Base-by-base conservation (phyloP, 2,329 filamentous ascomycete species). In the Pseudovirgaria hyperparasitica region DNA sequence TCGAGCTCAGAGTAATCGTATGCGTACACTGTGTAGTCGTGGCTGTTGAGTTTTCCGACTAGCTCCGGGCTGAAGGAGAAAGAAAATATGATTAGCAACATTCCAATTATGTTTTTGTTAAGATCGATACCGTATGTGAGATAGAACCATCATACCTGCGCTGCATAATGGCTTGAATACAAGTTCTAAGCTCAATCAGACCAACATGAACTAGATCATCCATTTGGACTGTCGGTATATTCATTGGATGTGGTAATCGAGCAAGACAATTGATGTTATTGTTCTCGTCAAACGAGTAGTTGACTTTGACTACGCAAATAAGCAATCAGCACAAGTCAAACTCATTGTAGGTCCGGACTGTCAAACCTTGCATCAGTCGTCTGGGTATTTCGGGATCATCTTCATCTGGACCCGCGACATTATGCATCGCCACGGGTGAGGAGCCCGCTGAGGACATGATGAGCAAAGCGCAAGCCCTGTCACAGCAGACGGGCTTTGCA, bases 1-100 rank as follows among this genome's bases (percentile, higher is more conserved):
- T 94, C 86, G 37, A 82, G 81, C 57, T 98, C 90, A 9, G 90
- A 94, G 54, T 87, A 96, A 54, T 98, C 90, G 60, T 84, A 82
- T 16, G 87, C 85, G 56, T 98, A 98, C 30, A 98, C 76, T n/a
- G 85, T 90, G 57, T 90, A 98, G 58, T 98, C 86, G 54, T 71
- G 59, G 57, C 78, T 66, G n/a, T n/a, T n/a, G 33, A 77, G 50
- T 62, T 78, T 63, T 47, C 72, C 71, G 24, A 85, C 62, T 23
- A 98, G 68, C 57, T 98, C 90, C 19, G 90, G 90, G 49, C 90
- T 96, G 59, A 67, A 70, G 26, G 25, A 28, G 14, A 14, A n/a
- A 27, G 27, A 16, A 13, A 8, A 27, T 11, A 17, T 16, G 17
- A 12, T 34, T 17, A 34, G 20, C 14, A 12, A 8, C 11, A 13